phyloP scores from a whole-genome alignment of 306 rosid genomes.

The Dryas alaskensis region DNA sequence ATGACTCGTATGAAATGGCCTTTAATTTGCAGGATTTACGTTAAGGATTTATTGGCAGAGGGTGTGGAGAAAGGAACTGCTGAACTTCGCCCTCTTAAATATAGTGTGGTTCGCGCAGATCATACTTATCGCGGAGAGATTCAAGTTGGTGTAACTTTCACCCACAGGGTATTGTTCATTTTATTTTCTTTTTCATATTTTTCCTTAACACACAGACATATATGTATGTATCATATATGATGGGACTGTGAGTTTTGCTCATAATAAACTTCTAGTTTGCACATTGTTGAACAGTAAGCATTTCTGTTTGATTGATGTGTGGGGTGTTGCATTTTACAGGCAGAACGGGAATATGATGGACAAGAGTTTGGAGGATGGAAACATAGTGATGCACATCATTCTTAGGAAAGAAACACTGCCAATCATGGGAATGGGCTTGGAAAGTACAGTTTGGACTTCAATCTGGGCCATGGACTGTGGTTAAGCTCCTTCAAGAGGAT shows the following conservation, averaged over 20 bases:
- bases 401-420: not conserved
- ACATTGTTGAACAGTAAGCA: not conserved
- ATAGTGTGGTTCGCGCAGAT: slow-evolving; percentile 52
- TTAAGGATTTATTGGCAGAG: slow-evolving; percentile 53
- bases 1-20: not conserved
- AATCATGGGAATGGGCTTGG: not conserved
- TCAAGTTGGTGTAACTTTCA: slow-evolving; percentile 67
- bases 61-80: slow-evolving; percentile 65
- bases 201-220: too few species aligned
- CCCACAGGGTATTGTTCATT: slow-evolving; percentile 38
- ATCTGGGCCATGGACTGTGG: not conserved
- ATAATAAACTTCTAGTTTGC: not conserved
- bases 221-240: not conserved
- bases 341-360: slow-evolving; percentile 28
- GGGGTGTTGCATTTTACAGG: slow-evolving; percentile 42
- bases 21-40: slow-evolving; percentile 37
- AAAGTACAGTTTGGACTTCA: not conserved
- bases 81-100: slow-evolving; percentile 49
- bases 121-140: slow-evolving; percentile 67
- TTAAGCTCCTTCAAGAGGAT: not conserved
- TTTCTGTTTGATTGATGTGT: slow-evolving; percentile 17
- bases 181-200: not conserved
- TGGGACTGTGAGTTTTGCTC: not conserved
- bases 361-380: slow-evolving; percentile 68
- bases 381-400: slow-evolving; percentile 34